Evolutionary conservation across 495 filamentous ascomycete species (phyloP).

Genomic region (Stereocaulon alpinum): DNA sequence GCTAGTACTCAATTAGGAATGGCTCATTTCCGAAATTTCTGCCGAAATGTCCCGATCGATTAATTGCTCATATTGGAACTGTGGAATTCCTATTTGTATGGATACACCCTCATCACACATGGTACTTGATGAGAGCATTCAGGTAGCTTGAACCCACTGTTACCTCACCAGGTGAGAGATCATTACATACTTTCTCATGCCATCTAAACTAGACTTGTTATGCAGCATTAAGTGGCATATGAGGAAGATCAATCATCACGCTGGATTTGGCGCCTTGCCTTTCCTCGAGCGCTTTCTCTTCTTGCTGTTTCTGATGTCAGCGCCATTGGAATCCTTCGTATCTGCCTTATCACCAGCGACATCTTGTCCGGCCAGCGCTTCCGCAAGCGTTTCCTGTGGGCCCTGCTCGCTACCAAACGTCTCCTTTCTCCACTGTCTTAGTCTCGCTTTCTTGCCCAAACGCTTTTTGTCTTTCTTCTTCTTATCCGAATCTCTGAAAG

Average conservation of each 20-base stretch:
- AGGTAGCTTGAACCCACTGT: background rate
- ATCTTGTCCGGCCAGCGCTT: conserved; percentile 16
- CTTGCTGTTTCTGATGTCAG: conserved; percentile 38
- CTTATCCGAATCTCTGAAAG: conserved; percentile 78
- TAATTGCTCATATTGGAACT: background rate
- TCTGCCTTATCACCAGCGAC: background rate
- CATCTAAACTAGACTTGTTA: too few relatives aligned
- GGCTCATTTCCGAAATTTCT: background rate
- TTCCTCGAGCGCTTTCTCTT: conserved; percentile 44
- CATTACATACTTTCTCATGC: too few relatives aligned
- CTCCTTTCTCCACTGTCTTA: conserved; percentile 86
- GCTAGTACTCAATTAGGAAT: background rate
- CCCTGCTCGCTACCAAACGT: conserved; percentile 72
- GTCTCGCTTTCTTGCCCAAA: conserved; percentile 80
- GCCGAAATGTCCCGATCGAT: background rate
- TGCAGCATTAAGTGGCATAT: background rate
- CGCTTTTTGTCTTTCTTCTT: conserved; percentile 79
- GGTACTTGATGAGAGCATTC: background rate
- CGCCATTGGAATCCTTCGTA: conserved; percentile 18
- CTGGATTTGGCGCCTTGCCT: conserved; percentile 21
- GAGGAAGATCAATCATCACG: background rate
- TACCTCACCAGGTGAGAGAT: too few relatives aligned
- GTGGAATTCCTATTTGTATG: background rate
- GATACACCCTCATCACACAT: background rate
- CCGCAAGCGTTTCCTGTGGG: conserved; percentile 29